Evolutionary conservation across 768 basidiomycete genomes (phyloP).

Genomic region (Amanita polypyramis): DNA sequence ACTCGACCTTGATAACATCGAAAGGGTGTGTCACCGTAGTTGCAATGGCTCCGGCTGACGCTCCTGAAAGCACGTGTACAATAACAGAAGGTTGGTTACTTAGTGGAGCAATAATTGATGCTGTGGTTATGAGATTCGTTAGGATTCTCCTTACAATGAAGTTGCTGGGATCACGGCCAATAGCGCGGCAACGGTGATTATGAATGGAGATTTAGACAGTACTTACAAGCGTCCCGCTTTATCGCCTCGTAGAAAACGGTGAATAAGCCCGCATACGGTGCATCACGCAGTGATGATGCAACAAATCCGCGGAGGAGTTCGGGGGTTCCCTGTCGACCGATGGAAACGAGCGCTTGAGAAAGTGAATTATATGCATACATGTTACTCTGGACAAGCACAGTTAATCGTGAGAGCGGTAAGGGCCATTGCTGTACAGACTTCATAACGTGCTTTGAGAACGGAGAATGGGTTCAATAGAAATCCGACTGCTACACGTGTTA

Average conservation of each 20-base stretch:
- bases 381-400: slow-evolving; percentile 45
- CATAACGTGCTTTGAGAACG: slow-evolving; percentile 85
- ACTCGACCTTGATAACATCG: slow-evolving; percentile 78
- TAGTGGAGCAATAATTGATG: slow-evolving; percentile 29
- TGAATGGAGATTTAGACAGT: not conserved
- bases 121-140: slow-evolving; percentile 16
- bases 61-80: slow-evolving; percentile 59
- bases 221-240: slow-evolving; percentile 62
- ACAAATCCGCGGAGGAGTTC: slow-evolving; percentile 80
- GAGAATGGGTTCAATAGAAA: slow-evolving; percentile 85
- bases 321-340: slow-evolving; percentile 61
- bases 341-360: slow-evolving; percentile 42
- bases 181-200: slow-evolving; percentile 1
- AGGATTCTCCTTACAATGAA: slow-evolving; percentile 5
- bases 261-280: slow-evolving; percentile 89
- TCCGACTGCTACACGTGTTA: slow-evolving; percentile 71
- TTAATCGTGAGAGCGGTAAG: slow-evolving; percentile 3
- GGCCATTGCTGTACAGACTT: slow-evolving; percentile 39
- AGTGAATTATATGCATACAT: slow-evolving; percentile 63
- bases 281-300: slow-evolving; percentile 87
- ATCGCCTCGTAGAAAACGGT: slow-evolving; percentile 81
- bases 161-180: not conserved
- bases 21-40: slow-evolving; percentile 87
- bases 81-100: slow-evolving; percentile 36
- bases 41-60: slow-evolving; percentile 74